Base-by-base conservation (phyloP, 148 eudicot genomes). In the Rhododendron kiyosumense region DNA sequence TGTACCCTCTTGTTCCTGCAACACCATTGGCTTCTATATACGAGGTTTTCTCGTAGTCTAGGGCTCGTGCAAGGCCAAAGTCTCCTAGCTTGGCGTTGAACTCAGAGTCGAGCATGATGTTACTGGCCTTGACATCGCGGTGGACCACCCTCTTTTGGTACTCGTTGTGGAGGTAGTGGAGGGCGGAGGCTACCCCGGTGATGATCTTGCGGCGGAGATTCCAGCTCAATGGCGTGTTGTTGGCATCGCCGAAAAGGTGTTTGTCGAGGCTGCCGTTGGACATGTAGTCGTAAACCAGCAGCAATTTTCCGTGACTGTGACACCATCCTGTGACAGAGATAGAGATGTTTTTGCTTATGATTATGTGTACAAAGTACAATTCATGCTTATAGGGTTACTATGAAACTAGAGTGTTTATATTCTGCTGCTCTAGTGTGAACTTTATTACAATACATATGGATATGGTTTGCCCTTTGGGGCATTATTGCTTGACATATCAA, bases 51-150 rank as follows among this genome's bases (percentile, higher is more conserved):
- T 93, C 94, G 18, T 88, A 90, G 89, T 96, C 98, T 5, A 96
- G 83, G 73, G 97, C 97, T 0, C 99, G 92, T 20, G 98, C 99
- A 7, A 95, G 87, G 46, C 99, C 98, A 52, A 96, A 95, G 86
- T 95, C 99, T 17, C 99, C 99, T 0, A 95, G 88, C 0, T 95
- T 95, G 3, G 98, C 94, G n/a, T 92, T 94, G 91, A 93, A 96
- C 88, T 91, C 82, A 71, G 88, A 36, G 83, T 96, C 98, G 0
- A 96, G 96, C 95, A 96, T 92, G 76, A 96, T 90, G 87, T 96
- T 96, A 90, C 95, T 96, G 13, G 99, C 94, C 81, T 96, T 96
- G 46, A 96, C 87, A 71, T 96, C 98, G 2, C 99, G 91, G 85
- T 96, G 99, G 61, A 96, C 94, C 51, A 96, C 99, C 76, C 86